Evolutionary conservation across 192 early-diverging fungal species (phyloP), one percentile per base, ranked within the genome.

Genomic region (Pilaira anomala): DNA sequence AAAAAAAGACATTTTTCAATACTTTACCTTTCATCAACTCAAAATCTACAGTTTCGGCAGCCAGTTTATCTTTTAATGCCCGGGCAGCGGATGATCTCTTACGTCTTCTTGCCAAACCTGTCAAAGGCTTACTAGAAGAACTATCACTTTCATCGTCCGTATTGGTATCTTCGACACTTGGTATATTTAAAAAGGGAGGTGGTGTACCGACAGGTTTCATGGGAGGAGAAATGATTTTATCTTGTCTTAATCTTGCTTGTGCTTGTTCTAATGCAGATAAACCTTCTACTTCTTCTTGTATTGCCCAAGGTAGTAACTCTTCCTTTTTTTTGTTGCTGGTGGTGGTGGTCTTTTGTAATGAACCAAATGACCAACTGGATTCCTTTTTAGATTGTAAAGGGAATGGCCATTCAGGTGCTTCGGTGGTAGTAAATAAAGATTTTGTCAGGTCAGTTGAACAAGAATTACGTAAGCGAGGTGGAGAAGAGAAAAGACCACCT

Each of bases 1-100:
- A 18, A 39, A 56, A 45, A 41, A 0, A 61, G 46, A 12, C 33
- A 21, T 14, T 30, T 19, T 46, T 29, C 22, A 33, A 40, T 26
- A 22, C 30, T 39, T 50, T 68, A 69, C 67, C 67, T 46, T 63
- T 51, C 71, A 73, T 73, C 7, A 67, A 41, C 2, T 67, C 71
- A 48, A 73, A 73, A 53, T 73, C 71, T 6, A 73, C 59, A 1
- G 71, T 66, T 48, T 73, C 71, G 6, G 71, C 71, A 30, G 71
- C 71, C 41, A 73, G 48, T 45, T 73, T 73, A 24, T 73, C 71
- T 39, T 73, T 73, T 7, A 67, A 51, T 2, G 71, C 71, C 24
- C 71, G 60, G 3, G 71, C 71, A 39, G 65, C 71, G 2, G 71
- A 73, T 18, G 71, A 66, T 41, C 65, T 52, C n/a, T 67, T 66